A percentile compares a stretch with the other conserved stretches of the same genome.
Conservation (phyloP, 306 rosid genomes). For the Vicia sativa region DNA sequence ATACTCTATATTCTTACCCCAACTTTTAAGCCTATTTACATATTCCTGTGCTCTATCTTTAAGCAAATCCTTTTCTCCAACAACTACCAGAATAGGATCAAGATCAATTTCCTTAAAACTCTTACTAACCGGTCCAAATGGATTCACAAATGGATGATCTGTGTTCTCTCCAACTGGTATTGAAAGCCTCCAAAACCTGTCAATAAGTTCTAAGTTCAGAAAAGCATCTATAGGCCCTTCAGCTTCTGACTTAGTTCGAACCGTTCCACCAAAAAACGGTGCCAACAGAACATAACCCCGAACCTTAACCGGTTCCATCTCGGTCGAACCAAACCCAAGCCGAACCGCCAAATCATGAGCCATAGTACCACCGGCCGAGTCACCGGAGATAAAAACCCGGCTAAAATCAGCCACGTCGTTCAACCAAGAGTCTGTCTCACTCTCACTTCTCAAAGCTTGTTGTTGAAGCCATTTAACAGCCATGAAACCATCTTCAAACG, state of each 20-base stretch:
- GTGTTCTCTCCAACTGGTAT: slow-evolving; percentile 63
- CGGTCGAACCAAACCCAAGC: slow-evolving; percentile 52
- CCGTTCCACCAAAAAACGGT: slow-evolving; percentile 80
- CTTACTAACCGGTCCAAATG: slow-evolving; percentile 61
- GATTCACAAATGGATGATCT: slow-evolving; percentile 81
- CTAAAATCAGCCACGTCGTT: slow-evolving; percentile 63
- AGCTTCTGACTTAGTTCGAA: slow-evolving; percentile 55
- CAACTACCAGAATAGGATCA: slow-evolving; percentile 72
- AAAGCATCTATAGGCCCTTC: slow-evolving; percentile 82
- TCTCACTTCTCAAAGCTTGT: slow-evolving; percentile 51
- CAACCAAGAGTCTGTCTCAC: slow-evolving; percentile 68
- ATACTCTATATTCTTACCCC: slow-evolving; percentile 67
- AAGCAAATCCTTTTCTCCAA: slow-evolving; percentile 66
- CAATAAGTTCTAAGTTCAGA: slow-evolving; percentile 78
- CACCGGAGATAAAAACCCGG: slow-evolving; percentile 69
- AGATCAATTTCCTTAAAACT: slow-evolving; percentile 53
- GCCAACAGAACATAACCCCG: slow-evolving; percentile 74
- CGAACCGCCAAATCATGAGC: slow-evolving; percentile 70
- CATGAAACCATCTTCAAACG: slow-evolving; percentile 64
- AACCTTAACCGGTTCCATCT: slow-evolving; percentile 56
- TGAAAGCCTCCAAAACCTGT: slow-evolving; percentile 92
- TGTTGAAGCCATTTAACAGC: slow-evolving; percentile 75
- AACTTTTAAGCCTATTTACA: slow-evolving; percentile 56
- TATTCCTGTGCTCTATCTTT: slow-evolving; percentile 69
- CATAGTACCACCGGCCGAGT: slow-evolving; percentile 83